A percentile compares a stretch with the other conserved stretches of the same genome.
These are phyloP conservation scores for Malassezia dermatis DNA, from an alignment of 1,284 basidiomycete species.

Conservation along the genomic window DNA sequence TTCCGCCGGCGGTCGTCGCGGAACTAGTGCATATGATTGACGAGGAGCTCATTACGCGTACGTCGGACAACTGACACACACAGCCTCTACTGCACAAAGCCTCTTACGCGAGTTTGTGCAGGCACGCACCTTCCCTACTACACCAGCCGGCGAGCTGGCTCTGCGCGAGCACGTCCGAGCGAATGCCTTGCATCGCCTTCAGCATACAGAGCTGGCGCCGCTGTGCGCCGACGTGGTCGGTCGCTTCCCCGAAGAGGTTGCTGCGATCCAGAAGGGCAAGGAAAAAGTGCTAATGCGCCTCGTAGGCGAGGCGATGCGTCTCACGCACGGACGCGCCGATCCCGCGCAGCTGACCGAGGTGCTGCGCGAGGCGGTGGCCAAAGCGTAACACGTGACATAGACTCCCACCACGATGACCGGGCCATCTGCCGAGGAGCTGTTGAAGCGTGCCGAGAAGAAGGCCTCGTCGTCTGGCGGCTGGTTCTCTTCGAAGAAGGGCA, in stretches of 20 bases:
- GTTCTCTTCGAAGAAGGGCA: conserved; percentile 36
- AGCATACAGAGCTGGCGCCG: conserved; percentile 18
- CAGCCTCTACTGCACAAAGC: conserved; percentile 34
- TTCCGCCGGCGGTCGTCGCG: conserved; percentile 56
- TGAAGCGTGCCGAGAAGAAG: conserved; percentile 86
- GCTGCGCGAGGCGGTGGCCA: conserved; percentile 2
- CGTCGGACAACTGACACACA: neutral
- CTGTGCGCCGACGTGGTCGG: conserved; percentile 60
- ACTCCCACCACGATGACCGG: conserved; percentile 25
- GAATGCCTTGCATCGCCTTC: conserved; percentile 8
- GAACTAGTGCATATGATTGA: conserved; percentile 69
- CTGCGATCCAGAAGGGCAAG: conserved; percentile 63
- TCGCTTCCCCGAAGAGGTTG: conserved; percentile 62
- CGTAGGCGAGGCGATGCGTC: conserved; percentile 79
- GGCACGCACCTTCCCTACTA: neutral
- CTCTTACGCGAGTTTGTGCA: conserved; percentile 34
- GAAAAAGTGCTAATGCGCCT: conserved; percentile 74
- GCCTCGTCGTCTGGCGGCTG: conserved; percentile 64
- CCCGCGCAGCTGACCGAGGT: conserved; percentile 28
- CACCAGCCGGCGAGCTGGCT: neutral
- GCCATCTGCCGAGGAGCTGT: conserved; percentile 50
- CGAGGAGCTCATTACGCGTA: conserved; percentile 55
- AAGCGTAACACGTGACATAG: conserved; percentile 8
- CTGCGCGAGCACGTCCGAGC: conserved; percentile 7
- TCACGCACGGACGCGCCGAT: conserved; percentile 67